Base-by-base conservation (phyloP, 2,329 filamentous ascomycete genomes). In the Trichoderma sp. region DNA sequence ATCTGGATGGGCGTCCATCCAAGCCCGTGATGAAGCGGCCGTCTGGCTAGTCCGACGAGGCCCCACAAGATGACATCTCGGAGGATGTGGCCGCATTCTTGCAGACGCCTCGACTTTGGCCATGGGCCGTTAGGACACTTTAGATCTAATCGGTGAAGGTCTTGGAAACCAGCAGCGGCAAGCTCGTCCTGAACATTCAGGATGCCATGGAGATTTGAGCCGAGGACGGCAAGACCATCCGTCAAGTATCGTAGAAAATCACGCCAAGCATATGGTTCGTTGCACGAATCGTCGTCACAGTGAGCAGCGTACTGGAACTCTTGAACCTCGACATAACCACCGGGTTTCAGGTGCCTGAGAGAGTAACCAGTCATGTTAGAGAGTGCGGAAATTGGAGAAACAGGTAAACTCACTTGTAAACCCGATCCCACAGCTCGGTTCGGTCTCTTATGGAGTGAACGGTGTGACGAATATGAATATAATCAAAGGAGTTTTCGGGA, bases 41-140 rank as follows among this genome's bases (percentile, higher is more conserved):
- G 77, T 58, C 81, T 78, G 9, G 81, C 76, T 9, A 84, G 73
- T 2, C 83, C 83, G 32, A 81, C 76, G 30, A 85, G 78, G 2
- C 82, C 82, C 76, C 81, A 80, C 75, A 83, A 78, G 67, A 83
- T 77, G 4, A 82, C 81, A 30, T 84, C 84, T 39, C 84, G 79
- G 72, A 86, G 75, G 28, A 86, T 81, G 36, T 84, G 78, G 2
- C 86, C 86, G 73, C 83, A 86, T 43, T 84, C 80, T 61, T 83
- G 80, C 24, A 85, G 80, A 4, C 82, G 80, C 30, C 79, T 75
- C 70, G 81, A 80, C 62, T 80, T 80, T 3, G 86, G 81, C 86
- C 86, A 88, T 3, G 82, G 77, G 18, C 86, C 86, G 2, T 87
- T 76, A 4, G 86, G 86, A 8, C 82, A 83, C 75, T 87, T 86